Base-by-base conservation (phyloP, 495 filamentous ascomycete genomes). In the Tuber melanosporum region DNA sequence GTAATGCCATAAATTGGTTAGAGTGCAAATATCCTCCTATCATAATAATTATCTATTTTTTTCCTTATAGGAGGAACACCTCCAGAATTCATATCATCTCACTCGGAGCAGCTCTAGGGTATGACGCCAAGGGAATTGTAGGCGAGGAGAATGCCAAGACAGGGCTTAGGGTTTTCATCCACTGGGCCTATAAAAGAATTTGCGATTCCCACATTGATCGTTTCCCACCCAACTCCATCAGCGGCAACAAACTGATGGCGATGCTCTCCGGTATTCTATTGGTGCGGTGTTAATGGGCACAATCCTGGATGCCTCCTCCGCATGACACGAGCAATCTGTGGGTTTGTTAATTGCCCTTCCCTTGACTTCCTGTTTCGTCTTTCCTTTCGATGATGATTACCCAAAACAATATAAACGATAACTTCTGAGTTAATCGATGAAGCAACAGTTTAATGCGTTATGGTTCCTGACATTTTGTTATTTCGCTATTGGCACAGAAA, bases 341-440 rank as follows among this genome's bases (percentile, higher is more conserved):
- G 52, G 71, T 46, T 43, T 41, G 9, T 26, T 32, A 32, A 10
- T 71, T 57, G 26, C 46, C 17, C 73, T 70, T 46, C 36, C 45
- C 43, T 12, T 41, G 32, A 70, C 73, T 66, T 46, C 66, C 62
- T 72, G 62, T 39, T 72, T 32, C 15, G 36, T n/a, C 71, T 71
- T 77, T 72, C 71, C 49, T 77, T 57, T 76, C 71, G 73, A 80
- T 80, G 78, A 80, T 80, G 78, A 80, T 76, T 47, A 74, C 78
- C 69, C 47, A 80, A 80, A 73, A 80, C 78, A 80, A 80, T 73
- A 66, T 79, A 79, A 79, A 80, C 73, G 71, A 78, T 78, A 79
- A 75, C 77, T 80, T 80, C 78, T 80, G 78, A 80, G 78, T 43
- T 71, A 70, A 74, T 52, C 78, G 71, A 80, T 80, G 78, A 80